These are phyloP conservation scores for Rhizopogon vinicolor DNA, from an alignment of 768 basidiomycete species.

Conservation along the genomic window DNA sequence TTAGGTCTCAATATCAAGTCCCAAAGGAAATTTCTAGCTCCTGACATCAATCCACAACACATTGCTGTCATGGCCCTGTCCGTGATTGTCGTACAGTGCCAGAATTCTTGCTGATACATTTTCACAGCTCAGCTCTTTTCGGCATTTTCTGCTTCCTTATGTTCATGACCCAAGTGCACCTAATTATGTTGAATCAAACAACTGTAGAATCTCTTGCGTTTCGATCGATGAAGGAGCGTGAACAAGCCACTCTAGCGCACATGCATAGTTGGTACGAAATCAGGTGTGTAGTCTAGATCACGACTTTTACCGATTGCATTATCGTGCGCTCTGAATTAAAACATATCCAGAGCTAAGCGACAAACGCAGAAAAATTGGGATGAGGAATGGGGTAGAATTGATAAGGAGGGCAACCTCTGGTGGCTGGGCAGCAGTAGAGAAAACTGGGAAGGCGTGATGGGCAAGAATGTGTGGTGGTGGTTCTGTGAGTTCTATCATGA, in stretches of 20 bases:
- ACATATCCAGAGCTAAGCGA: constrained; percentile 42
- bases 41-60: constrained; percentile 56
- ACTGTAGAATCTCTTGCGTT: constrained; percentile 76
- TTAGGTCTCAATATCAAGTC: constrained; percentile 45
- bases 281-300: constrained; percentile 34
- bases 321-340: not conserved
- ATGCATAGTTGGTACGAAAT: constrained; percentile 53
- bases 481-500: constrained; percentile 52
- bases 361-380: constrained; percentile 54
- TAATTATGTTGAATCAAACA: constrained; percentile 62
- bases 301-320: not conserved
- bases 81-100: constrained; percentile 24
- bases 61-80: constrained; percentile 74
- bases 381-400: constrained; percentile 73
- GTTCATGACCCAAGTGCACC: constrained; percentile 48
- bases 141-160: constrained; percentile 62
- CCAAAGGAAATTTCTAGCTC: constrained; percentile 10
- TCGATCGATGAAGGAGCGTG: constrained; percentile 60
- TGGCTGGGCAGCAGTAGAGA: constrained; percentile 58
- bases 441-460: constrained; percentile 87
- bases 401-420: constrained; percentile 83
- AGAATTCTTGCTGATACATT: constrained; percentile 6
- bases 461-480: constrained; percentile 63
- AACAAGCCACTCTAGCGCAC: constrained; percentile 43
- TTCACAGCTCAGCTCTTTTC: constrained; percentile 62